Conservation (phyloP, 2,329 filamentous ascomycete genomes). For the Emydomyces testavorans region DNA sequence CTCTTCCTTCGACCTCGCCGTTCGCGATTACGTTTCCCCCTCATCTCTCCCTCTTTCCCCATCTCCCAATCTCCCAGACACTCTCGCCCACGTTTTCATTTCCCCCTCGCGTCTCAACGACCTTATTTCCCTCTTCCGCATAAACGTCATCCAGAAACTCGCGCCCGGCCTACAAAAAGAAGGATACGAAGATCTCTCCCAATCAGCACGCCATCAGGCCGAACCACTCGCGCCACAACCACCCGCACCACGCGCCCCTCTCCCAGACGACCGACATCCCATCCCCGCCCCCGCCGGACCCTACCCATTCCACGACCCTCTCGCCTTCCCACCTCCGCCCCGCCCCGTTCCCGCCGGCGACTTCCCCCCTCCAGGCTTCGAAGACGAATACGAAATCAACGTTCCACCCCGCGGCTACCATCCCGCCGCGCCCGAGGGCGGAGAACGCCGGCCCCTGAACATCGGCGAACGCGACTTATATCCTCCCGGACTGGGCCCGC, state of each 20-base stretch:
- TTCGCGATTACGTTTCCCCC: constrained; percentile 62
- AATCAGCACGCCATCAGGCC: constrained; percentile 16
- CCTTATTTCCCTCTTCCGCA: constrained; percentile 60
- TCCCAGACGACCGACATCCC: constrained; percentile 42
- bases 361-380: constrained; percentile 79
- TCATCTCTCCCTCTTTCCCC: constrained; percentile 45
- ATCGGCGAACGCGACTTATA: constrained; percentile 83
- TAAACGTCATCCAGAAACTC: constrained; percentile 72
- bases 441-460: constrained; percentile 46
- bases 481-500: constrained; percentile 70
- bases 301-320: constrained; percentile 56
- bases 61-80: constrained; percentile 22
- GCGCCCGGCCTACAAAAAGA: constrained; percentile 65
- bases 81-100: constrained; percentile 55
- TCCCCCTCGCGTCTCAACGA: constrained; percentile 58
- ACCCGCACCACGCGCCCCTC: constrained; percentile 39
- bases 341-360: constrained; percentile 57
- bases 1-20: constrained; percentile 60
- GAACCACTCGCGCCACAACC: too few relatives aligned
- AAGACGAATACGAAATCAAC: constrained; percentile 81
- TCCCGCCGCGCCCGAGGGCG: constrained; percentile 28
- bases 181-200: constrained; percentile 55
- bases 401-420: constrained; percentile 47
- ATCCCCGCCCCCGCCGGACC: constrained; percentile 53
- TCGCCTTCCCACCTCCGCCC: constrained; percentile 47